Evolutionary conservation across 2,329 filamentous ascomycete species (phyloP), one percentile per base, ranked within the genome.

Genomic region (Chalaropsis thielavioides): DNA sequence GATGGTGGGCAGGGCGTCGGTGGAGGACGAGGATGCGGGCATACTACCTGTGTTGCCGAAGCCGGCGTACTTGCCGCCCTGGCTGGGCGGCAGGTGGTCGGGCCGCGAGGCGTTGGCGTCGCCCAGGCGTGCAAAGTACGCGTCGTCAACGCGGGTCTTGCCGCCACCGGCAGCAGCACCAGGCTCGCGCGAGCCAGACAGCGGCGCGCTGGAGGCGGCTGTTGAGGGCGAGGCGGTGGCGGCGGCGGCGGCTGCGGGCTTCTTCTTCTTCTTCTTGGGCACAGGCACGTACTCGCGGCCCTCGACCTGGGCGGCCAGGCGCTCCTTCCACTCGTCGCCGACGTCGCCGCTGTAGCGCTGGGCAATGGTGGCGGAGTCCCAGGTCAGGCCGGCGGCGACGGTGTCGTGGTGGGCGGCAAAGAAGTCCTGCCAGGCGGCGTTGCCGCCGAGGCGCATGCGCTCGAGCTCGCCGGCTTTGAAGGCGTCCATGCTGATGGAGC

Each of bases 401-500:
- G 85, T 89, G 61, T 84, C 79, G 64, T 82, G 77, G 71, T 89
- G 85, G 66, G 79, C 77, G 70, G 95, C 88, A 75, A 95, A 99
- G 77, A 96, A 97, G 27, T 82, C 79, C 70, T 87, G 87, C 87
- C 91, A 97, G 17, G 85, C 82, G 68, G 88, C 85, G 76, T 99
- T 99, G 64, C 94, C 94, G 58, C 92, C 94, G 24, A 88, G 80
- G 67, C 92, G 85, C 94, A 99, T 97, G 70, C 92, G 88, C 76
- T 90, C 87, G 72, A 97, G 92, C 76, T 99, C 94, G 71, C 83
- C 83, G 69, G 85, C 84, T 76, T 99, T 99, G 80, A 99, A 97
- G 66, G 91, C 91, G 78, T 99, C 94, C 94, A 99, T 99, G 68
- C 90, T 96, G 72, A 97, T 94, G 72, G 89, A 94, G 67, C 94